phyloP scores from a whole-genome alignment of 2,329 filamentous ascomycete species.

The Aspergillus eucalypticola region DNA sequence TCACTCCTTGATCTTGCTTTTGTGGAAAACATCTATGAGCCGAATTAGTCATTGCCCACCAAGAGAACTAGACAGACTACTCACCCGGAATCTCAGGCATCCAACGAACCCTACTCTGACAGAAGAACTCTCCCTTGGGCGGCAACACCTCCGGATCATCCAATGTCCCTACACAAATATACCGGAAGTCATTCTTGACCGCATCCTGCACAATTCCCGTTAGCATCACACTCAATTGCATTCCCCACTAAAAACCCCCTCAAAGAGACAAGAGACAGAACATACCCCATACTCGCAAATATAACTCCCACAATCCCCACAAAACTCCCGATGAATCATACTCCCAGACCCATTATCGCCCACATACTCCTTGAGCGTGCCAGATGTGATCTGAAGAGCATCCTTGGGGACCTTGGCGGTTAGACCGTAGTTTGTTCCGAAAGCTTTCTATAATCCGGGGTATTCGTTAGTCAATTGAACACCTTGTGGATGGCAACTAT shows the following conservation, averaged over 20 bases:
- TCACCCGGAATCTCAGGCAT: constrained; percentile 53
- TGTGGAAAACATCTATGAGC: constrained; percentile 47
- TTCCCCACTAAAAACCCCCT: not conserved
- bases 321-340: constrained; percentile 54
- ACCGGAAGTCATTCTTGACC: constrained; percentile 38
- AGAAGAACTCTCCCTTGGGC: constrained; percentile 59
- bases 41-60: constrained; percentile 7
- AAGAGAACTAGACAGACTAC: constrained; percentile 17
- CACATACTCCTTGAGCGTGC: constrained; percentile 47
- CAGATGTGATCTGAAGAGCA: constrained; percentile 44
- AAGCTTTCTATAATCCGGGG: constrained; percentile 46
- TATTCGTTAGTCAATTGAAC: not conserved
- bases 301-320: constrained; percentile 52
- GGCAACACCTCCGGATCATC: constrained; percentile 52
- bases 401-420: constrained; percentile 53
- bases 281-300: constrained; percentile 56
- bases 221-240: not conserved
- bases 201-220: constrained; percentile 21
- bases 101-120: constrained; percentile 50
- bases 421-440: constrained; percentile 54
- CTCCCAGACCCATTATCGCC: constrained; percentile 54
- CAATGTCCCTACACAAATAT: constrained; percentile 53
- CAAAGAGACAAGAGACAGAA: not conserved
- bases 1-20: constrained; percentile 48
- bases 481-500: not conserved